Percentiles rank a stretch among this genome's conserved stretches.
These are phyloP conservation scores for Theobroma grandiflorum DNA, from an alignment of 441 rosid species.

Conservation along the genomic window DNA sequence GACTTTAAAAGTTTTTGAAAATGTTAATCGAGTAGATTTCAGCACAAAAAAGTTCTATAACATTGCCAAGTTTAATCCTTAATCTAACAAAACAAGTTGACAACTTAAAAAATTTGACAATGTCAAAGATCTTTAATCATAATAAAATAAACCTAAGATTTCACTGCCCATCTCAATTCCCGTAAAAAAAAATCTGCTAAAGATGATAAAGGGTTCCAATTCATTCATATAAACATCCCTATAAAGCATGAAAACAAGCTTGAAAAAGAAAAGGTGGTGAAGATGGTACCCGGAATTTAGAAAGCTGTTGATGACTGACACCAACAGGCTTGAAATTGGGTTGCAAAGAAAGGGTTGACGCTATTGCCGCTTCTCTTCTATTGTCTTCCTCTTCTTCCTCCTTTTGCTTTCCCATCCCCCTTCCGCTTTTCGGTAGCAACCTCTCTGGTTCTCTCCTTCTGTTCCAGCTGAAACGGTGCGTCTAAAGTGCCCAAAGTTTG, in stretches of 20 bases:
- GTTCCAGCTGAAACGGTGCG: not conserved
- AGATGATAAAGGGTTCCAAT: not conserved
- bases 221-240: not conserved
- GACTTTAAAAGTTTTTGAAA: not conserved
- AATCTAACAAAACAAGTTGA: not conserved
- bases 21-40: not conserved
- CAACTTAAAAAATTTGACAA: not conserved
- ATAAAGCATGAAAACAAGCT: not conserved
- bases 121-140: not conserved
- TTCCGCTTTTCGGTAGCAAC: not conserved
- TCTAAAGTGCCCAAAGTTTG: not conserved
- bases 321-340: constrained; percentile 58
- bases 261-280: not conserved
- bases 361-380: constrained; percentile 69
- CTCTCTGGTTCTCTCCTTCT: not conserved
- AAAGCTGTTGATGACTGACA: constrained; percentile 58
- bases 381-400: constrained; percentile 55
- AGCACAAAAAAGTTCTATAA: constrained; percentile 1
- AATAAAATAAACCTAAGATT: constrained; percentile 16
- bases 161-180: constrained; percentile 15
- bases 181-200: not conserved
- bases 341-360: constrained; percentile 55
- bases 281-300: constrained; percentile 65
- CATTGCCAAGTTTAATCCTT: not conserved
- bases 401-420: constrained; percentile 13